Evolutionary conservation across 495 filamentous ascomycete genomes (phyloP), one percentile per base, ranked within the genome.

Genomic region (Xylaria cubensis): DNA sequence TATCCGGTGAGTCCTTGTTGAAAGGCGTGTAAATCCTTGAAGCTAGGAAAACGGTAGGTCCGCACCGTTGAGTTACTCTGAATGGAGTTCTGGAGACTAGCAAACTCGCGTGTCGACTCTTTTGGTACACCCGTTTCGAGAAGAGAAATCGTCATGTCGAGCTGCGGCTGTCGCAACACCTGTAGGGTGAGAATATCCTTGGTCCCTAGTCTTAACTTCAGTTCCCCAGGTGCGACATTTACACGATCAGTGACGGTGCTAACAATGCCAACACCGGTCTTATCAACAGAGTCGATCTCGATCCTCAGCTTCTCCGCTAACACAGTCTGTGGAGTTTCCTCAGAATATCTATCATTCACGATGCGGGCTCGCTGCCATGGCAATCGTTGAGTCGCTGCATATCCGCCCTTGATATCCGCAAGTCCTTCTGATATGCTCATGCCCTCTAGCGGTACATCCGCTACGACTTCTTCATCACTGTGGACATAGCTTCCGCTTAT

Each of bases 1-100:
- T 91, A 96, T 1, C 94, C 93, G 2, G 93, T 97, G 50, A 97
- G 81, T 19, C 93, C 90, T 21, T 82, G 83, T 79, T 97, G 88
- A 75, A 97, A 97, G 21, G 82, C 78, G 77, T 97, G 94, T 7
- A 97, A 84, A 72, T 92, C 93, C 72, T 74, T 75, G 51, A 86
- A 78, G 68, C 78, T 84, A 19, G 82, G 80, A 62, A 90, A 91
- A 56, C 81, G 82, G 74, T 87, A 88, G 13, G 84, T 87, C 29
- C 90, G 85, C 58, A 88, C 80, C 41, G 82, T 86, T n/a, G 83
- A 75, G 36, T 75, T 48, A 65, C 79, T 72, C 34, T 78, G 72
- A 65, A 86, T 69, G 9, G 72, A 76, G 19, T 80, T 84, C 24
- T 93, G 78, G 17, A 90, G 84, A n/a, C 85, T 83, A 2, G 82